Evolutionary conservation across 2,329 filamentous ascomycete species (phyloP).

Genomic region (Trichoderma endophyticum): DNA sequence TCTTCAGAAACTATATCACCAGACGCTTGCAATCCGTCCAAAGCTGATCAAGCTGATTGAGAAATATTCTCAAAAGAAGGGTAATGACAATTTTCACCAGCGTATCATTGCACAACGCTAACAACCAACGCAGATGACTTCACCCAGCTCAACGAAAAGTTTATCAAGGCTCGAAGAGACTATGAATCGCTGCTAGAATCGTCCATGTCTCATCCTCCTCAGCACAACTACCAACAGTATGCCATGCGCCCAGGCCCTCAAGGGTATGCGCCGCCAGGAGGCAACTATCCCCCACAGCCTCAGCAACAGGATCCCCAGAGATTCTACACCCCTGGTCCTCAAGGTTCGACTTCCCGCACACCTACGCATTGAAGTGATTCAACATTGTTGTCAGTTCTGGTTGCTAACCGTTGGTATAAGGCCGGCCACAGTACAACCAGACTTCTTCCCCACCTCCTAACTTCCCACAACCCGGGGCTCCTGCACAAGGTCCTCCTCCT

Average conservation of each 20-base stretch:
- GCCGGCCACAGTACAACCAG: conserved; percentile 47
- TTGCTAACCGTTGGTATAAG: conserved; percentile 27
- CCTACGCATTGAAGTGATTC: background rate
- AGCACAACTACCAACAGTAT: conserved; percentile 71
- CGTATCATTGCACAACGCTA: background rate
- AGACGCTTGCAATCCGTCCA: conserved; percentile 87
- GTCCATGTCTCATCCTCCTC: conserved; percentile 92
- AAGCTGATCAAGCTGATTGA: conserved; percentile 98
- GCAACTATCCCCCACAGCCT: conserved; percentile 31
- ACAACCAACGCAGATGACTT: conserved; percentile 71
- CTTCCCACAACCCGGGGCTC: conserved; percentile 50
- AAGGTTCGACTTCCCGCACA: conserved; percentile 4
- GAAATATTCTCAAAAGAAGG: conserved; percentile 99
- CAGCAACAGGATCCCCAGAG: conserved; percentile 59
- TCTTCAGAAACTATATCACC: conserved; percentile 73
- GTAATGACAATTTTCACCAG: conserved; percentile 42
- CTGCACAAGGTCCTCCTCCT: conserved; percentile 29
- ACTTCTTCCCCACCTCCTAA: conserved; percentile 51
- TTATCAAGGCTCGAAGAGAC: conserved; percentile 95
- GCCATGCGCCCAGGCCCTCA: conserved; percentile 49
- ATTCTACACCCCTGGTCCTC: conserved; percentile 56
- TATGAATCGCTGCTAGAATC: conserved; percentile 95
- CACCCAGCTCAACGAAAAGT: conserved; percentile 97
- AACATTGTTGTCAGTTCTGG: background rate
- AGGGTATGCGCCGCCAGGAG: conserved; percentile 41